Conservation (phyloP, 2,329 filamentous ascomycete species). For the Sclerotinia trifoliorum region DNA sequence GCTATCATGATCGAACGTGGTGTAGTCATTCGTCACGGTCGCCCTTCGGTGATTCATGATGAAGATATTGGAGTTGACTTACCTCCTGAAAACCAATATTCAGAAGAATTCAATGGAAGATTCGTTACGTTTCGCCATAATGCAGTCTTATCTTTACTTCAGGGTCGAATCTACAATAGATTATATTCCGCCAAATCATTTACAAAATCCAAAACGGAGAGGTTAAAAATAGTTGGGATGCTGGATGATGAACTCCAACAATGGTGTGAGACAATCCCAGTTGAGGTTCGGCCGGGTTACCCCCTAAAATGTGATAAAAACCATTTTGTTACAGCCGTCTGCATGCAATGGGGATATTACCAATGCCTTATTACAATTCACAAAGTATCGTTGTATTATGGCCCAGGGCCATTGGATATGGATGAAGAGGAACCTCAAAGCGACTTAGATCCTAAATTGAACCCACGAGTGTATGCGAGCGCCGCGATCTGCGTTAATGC, state of each 20-base stretch:
- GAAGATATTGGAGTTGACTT: constrained; percentile 35
- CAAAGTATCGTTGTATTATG: constrained; percentile 29
- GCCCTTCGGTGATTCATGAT: constrained; percentile 34
- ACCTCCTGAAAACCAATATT: constrained; percentile 25
- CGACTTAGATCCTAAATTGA: constrained; percentile 23
- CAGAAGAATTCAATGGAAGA: constrained; percentile 23
- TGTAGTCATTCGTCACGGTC: constrained; percentile 27
- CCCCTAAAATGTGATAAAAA: constrained; percentile 27
- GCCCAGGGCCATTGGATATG: constrained; percentile 21
- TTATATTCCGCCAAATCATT: constrained; percentile 34
- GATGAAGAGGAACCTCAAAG: constrained; percentile 17
- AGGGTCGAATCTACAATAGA: constrained; percentile 31
- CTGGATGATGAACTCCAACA: constrained; percentile 33
- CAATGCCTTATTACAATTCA: constrained; percentile 32
- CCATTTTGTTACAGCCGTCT: constrained; percentile 28
- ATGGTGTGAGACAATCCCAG: constrained; percentile 32
- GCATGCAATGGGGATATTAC: constrained; percentile 34
- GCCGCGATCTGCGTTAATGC: constrained; percentile 30
- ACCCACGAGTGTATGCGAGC: constrained; percentile 31
- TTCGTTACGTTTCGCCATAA: constrained; percentile 28
- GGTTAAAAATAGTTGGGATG: constrained; percentile 29
- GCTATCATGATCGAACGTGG: constrained; percentile 31
- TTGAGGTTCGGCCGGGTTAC: constrained; percentile 34
- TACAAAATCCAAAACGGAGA: constrained; percentile 30
- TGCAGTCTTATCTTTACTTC: constrained; percentile 30